Base-by-base conservation (phyloP, 495 filamentous ascomycete species). In the Trichoderma erinaceum region DNA sequence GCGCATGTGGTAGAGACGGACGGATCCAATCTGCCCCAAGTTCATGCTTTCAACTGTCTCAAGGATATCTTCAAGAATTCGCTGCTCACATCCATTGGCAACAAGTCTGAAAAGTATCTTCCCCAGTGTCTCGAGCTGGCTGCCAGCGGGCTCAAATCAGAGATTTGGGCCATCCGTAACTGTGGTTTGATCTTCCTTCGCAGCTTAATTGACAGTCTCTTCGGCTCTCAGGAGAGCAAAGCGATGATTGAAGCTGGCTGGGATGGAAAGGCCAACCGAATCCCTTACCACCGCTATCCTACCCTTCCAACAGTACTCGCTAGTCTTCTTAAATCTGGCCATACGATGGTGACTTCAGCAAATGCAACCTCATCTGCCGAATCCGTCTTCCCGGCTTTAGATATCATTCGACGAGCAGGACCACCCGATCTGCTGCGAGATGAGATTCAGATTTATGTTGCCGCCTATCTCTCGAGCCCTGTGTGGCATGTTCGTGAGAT, bases 401-500 rank as follows among this genome's bases (percentile, higher is more conserved):
- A 97, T 68, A 86, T 99, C 48, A 85, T 98, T 66, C 86, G 87
- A 63, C 81, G 89, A 21, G 86, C 85, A 27, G 81, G 82, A 0
- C 83, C 86, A 1, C 86, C 87, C 0, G 78, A 82, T 23, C 76
- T 81, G 11, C 71, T 74, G 41, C 72, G 75, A 16, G 74, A 76
- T 2, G 77, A 78, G 67, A 80, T 91, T 15, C 74, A 78, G 64
- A 70, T 71, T 46, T 76, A 80, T 25, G 82, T 92, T 38, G 71
- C 77, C 12, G 72, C 74, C 46, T 86, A 91, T 46, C 79, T 93
- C 38, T 84, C 83, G n/a, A 93, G 89, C 70, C 82, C 83, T 2
- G 83, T 92, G 18, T 98, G 93, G 95, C 88, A 91, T 71, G 88
- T 98, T 25, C 84, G 95, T 67, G 93, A 97, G 73, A 93, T 97